phyloP scores from a whole-genome alignment of 768 basidiomycete genomes.

The Rhodosporidiobolus odoratus region DNA sequence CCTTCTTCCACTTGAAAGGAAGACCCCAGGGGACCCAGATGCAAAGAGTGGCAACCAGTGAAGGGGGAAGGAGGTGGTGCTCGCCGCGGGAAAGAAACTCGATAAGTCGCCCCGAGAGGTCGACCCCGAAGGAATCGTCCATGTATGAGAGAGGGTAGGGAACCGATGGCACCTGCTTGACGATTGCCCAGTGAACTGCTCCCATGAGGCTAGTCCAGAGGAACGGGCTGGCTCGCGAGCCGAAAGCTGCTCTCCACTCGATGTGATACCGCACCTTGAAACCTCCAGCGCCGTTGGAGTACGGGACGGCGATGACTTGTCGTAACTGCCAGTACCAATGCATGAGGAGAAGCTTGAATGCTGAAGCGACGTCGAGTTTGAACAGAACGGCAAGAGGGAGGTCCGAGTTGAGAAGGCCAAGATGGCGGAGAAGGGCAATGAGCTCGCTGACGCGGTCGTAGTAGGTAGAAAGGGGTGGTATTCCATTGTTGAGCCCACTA shows the following conservation, averaged over 20 bases:
- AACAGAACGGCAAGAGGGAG: background rate
- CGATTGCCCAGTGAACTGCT: background rate
- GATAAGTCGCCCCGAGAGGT: background rate
- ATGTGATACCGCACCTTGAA: background rate
- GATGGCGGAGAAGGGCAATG: background rate
- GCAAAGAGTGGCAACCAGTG: background rate
- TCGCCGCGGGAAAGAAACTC: background rate
- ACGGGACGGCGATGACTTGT: background rate
- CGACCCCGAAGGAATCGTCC: background rate
- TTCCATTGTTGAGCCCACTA: background rate
- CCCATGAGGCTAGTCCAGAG: background rate
- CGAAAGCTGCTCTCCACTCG: background rate
- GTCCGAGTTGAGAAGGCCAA: background rate
- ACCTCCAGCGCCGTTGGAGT: background rate
- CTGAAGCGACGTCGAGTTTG: background rate
- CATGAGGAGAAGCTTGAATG: constrained; percentile 5
- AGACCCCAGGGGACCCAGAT: background rate
- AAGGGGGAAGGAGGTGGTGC: background rate
- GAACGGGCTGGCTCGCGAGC: background rate
- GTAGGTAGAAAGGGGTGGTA: background rate
- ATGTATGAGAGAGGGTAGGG: background rate
- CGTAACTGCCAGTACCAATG: background rate
- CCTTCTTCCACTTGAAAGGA: background rate
- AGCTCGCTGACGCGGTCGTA: background rate
- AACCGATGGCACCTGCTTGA: background rate